Evolutionary conservation across 1,139 yeast genomes (phyloP), one percentile per base, ranked within the genome.

Genomic region (Zygosaccharomyces pseudobailii): DNA sequence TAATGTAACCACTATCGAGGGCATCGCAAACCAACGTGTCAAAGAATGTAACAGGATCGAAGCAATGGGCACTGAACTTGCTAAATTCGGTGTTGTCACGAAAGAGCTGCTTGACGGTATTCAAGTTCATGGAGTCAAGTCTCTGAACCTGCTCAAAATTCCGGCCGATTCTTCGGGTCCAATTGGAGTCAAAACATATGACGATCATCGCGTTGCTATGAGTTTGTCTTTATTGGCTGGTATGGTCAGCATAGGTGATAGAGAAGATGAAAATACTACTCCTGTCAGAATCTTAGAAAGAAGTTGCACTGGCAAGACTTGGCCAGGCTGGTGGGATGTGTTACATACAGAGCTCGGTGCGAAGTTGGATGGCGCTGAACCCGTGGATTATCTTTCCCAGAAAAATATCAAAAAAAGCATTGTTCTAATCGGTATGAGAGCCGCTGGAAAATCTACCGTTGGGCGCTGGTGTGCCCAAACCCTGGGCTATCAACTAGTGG

Each of bases 281-380:
- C 83, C 87, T 3, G 94, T 86, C 1, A 73, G 82, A 55, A 81
- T 92, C 50, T 80, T 84, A 57, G 97, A 90, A 65, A 81, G 97
- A 69, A 77, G 86, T 28, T 88, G 97, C 65, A 94, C 96, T 3
- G 95, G 94, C 50, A 92, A 92, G 71, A 92, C 99, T 0, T 92
- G 99, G 99, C 99, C 99, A 19, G 97, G 97, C 38, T 92, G 98
- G 98, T 92, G 98, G 98, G 99, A 92, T 68, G 77, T 84, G 42
- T 74, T 92, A 54, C 88, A 82, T 61, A 78, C 85, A 48, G 71
- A 75, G 50, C 80, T 92, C 61, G 78, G 81, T 27, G 84, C 79
- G 32, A 65, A 68, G 13, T 68, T 92, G 40, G 84, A 80, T 57
- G 98, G 98, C 22, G 74, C 72, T 59, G 95, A 86, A 59, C 68